Evolutionary conservation across 257 asterid genomes (phyloP), one percentile per base, ranked within the genome.

Genomic region (Galeopsis tetrahit): DNA sequence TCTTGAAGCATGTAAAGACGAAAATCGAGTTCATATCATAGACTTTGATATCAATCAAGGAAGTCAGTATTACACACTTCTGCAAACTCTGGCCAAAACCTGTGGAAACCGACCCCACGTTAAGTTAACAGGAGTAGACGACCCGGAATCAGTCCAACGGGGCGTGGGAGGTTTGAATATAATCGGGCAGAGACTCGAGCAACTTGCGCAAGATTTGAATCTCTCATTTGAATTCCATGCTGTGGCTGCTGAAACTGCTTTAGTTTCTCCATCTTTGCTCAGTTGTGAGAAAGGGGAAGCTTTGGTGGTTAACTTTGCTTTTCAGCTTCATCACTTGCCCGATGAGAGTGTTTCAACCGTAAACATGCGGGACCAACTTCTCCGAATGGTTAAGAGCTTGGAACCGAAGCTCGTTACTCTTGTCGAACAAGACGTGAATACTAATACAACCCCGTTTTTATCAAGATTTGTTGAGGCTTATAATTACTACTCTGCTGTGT

Each of bases 261-360:
- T 91, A 56, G 88, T 94, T 42, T 78, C 90, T 28, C 90, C 90
- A 4, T 64, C 76, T 3, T 74, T 84, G 82, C 89, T 91, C 0
- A 73, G 78, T 4, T 76, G 89, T 79, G 83, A 49, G 62, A 91
- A 93, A 0, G 87, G 85, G 3, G 96, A 91, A 75, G 95, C 96
- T 34, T 62, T 91, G 6, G 65, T 94, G 0, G 96, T 94, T 56
- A 94, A 94, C 79, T 94, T 91, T 4, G 96, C 99, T 1, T 94
- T 94, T 79, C 99, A 91, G 92, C 97, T 94, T 70, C 99, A 94
- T 83, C 99, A 94, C 88, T 74, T 91, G 88, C 99, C 97, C 0
- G 97, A 94, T 62, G 99, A 94, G 85, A 94, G 97, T 28, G 99
- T 91, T 3, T 91, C 97, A 0, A 89, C 90, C 0, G 83, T 83